A percentile compares a stretch with the other conserved stretches of the same genome.
These are phyloP conservation scores for Agastache rugosa DNA, from an alignment of 257 asterid genomes.

Conservation along the genomic window DNA sequence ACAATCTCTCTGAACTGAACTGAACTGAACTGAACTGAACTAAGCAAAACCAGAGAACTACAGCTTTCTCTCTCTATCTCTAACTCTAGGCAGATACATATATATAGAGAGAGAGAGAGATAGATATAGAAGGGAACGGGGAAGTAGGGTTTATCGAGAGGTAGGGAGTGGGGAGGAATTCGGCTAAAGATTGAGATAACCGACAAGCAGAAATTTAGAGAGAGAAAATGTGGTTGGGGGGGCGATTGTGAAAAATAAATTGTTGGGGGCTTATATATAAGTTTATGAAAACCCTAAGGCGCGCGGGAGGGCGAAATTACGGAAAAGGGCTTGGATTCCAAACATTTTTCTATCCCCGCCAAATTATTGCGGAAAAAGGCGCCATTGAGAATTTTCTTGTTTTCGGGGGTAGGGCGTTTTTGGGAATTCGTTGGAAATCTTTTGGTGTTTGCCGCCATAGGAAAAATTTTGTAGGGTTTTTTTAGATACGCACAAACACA, in stretches of 20 bases:
- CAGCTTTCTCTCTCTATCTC: conserved; percentile 7
- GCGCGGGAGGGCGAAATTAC: conserved; percentile 60
- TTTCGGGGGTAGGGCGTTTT: conserved; percentile 34
- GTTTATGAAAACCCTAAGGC: conserved; percentile 81
- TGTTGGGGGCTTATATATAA: conserved; percentile 51
- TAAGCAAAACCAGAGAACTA: not conserved
- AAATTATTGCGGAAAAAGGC: conserved; percentile 39
- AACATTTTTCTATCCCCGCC: conserved; percentile 49
- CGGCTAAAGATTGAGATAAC: conserved; percentile 40
- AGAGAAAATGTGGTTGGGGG: conserved; percentile 40
- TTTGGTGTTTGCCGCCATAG: conserved; percentile 63
- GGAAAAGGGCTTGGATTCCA: conserved; percentile 31
- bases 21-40: not conserved
- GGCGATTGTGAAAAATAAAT: conserved; percentile 54
- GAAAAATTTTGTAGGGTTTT: conserved; percentile 24
- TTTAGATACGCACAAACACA: conserved; percentile 18
- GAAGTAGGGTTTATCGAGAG: conserved; percentile 35
- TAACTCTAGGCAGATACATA: too few species aligned
- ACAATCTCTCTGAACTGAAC: not conserved
- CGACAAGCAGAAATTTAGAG: conserved; percentile 40
- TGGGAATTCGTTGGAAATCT: conserved; percentile 37
- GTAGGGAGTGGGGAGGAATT: conserved; percentile 40
- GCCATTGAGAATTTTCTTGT: conserved; percentile 29
- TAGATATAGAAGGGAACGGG: not conserved
- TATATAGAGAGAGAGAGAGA: too few species aligned